phyloP scores from a whole-genome alignment of 352 stramenopile species.

The Lagenidium giganteum region DNA sequence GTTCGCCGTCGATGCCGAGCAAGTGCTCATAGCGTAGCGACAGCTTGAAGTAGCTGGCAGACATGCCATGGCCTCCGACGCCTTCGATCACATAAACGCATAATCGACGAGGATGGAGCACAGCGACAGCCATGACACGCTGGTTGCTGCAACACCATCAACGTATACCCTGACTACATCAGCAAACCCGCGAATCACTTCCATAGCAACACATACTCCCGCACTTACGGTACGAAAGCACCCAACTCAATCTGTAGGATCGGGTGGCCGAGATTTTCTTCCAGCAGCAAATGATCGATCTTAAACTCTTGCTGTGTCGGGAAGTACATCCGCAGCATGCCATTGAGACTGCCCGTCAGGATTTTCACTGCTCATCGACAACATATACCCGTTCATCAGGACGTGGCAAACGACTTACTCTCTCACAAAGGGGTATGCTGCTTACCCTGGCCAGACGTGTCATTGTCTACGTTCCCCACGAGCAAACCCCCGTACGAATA shows the following conservation, averaged over 20 bases:
- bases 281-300: constrained; percentile 87
- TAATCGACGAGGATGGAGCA: constrained; percentile 82
- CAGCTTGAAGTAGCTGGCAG: constrained; percentile 81
- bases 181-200: too few relatives aligned
- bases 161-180: too few relatives aligned
- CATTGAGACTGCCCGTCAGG: constrained; percentile 83
- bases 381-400: background rate
- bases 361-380: constrained; percentile 62
- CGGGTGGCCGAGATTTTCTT: constrained; percentile 78
- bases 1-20: constrained; percentile 82
- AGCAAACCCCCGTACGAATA: constrained; percentile 70
- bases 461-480: constrained; percentile 87
- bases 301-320: constrained; percentile 78
- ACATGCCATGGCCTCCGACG: constrained; percentile 66
- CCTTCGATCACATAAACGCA: constrained; percentile 79
- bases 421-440: too few relatives aligned
- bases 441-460: constrained; percentile 43
- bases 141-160: constrained; percentile 34
- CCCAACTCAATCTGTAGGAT: constrained; percentile 86
- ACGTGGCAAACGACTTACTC: too few relatives aligned
- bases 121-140: constrained; percentile 57
- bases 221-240: constrained; percentile 77
- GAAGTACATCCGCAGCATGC: constrained; percentile 81
- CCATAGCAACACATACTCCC: background rate
- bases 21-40: constrained; percentile 81